These are phyloP conservation scores for Jasminum sambac DNA, from an alignment of 257 asterid genomes.

Conservation along the genomic window DNA sequence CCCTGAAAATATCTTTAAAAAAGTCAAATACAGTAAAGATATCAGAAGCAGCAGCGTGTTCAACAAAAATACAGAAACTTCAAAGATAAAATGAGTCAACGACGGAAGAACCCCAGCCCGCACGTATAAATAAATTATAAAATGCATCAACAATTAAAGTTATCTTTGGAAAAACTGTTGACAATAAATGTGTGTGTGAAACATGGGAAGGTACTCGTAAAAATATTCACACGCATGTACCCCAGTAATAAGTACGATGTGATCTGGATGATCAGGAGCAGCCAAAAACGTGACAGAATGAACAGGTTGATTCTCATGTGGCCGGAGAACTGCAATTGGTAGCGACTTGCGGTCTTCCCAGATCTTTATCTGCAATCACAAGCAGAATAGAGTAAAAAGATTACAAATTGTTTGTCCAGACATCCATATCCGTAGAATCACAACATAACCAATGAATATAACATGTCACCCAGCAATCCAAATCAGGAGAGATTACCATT, in stretches of 20 bases:
- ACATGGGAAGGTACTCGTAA: background rate
- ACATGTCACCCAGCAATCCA: background rate
- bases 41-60: conserved; percentile 7
- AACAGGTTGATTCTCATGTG: conserved; percentile 95
- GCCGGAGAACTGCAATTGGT: conserved; percentile 91
- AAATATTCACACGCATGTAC: conserved; percentile 33
- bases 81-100: background rate
- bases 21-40: conserved; percentile 17
- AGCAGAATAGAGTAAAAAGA: conserved; percentile 6
- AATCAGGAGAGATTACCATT: background rate
- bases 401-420: conserved; percentile 2
- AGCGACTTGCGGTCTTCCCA: conserved; percentile 88
- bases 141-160: background rate
- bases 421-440: background rate
- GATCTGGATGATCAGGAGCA: conserved; percentile 87
- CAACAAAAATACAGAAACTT: background rate
- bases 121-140: background rate
- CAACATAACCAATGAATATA: background rate
- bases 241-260: conserved; percentile 96
- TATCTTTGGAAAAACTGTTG: background rate
- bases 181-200: background rate
- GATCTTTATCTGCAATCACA: conserved; percentile 73
- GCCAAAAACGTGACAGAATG: conserved; percentile 91
- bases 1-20: conserved; percentile 53
- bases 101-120: background rate